Percentiles rank a stretch among this genome's conserved stretches.
Evolutionary conservation across 805 yeast genomes (phyloP).

Genomic region (Metschnikowia peoriensis): DNA sequence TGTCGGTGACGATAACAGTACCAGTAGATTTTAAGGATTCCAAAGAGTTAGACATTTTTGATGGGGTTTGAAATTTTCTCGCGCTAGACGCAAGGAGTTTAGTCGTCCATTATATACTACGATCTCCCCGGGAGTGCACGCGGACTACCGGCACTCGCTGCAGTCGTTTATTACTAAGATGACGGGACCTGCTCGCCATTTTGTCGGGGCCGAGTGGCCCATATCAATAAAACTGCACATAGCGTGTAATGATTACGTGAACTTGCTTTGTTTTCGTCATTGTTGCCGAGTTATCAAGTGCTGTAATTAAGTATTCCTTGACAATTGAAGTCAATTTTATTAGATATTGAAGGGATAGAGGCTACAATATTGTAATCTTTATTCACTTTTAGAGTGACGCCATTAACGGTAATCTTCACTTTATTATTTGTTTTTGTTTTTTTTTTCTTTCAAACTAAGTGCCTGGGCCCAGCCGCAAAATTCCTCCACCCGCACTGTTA

Average conservation of each 20-base stretch:
- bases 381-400: no score
- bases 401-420: no score
- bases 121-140: slow-evolving; percentile 3
- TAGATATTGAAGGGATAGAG: no score
- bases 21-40: slow-evolving; percentile 94
- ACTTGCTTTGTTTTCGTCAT: background rate
- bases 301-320: background rate
- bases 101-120: slow-evolving; percentile 7
- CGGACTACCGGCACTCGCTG: slow-evolving; percentile 14
- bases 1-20: slow-evolving; percentile 95
- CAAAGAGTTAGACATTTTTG: slow-evolving; percentile 57
- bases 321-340: no score
- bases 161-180: slow-evolving; percentile 11
- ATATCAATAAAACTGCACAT: background rate
- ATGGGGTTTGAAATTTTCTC: background rate
- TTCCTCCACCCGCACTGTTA: no score
- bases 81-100: slow-evolving; percentile 1
- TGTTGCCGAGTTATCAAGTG: background rate
- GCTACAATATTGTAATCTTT: no score
- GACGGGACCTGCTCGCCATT: background rate
- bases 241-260: background rate
- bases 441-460: no score
- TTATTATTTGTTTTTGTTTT: no score
- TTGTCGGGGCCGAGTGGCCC: slow-evolving; percentile 9
- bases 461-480: no score